Percentiles rank a stretch among this genome's conserved stretches.
Conservation (phyloP, 2,329 filamentous ascomycete genomes). For the Thielaviopsis musarum region DNA sequence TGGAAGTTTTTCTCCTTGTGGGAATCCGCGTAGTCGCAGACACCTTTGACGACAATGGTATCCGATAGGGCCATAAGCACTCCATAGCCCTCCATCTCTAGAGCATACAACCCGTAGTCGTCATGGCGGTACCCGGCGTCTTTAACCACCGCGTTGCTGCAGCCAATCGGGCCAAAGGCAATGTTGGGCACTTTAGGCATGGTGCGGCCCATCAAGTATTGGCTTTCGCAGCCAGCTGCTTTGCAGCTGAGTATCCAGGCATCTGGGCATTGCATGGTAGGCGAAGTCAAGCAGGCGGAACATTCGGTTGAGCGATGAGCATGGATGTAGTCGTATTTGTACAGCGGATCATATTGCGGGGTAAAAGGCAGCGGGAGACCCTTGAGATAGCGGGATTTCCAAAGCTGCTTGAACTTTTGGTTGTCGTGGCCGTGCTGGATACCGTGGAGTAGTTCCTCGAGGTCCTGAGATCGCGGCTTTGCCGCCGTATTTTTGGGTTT, state of each 20-base stretch:
- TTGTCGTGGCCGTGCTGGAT: background rate
- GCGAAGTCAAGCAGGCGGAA: background rate
- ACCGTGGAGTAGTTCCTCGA: background rate
- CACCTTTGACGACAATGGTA: background rate
- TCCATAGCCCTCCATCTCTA: background rate
- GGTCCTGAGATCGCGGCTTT: background rate
- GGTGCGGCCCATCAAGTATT: background rate
- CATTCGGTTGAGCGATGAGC: background rate
- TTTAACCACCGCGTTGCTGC: background rate
- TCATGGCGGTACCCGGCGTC: background rate
- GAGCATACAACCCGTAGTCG: background rate
- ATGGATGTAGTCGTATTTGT: background rate
- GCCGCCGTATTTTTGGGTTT: background rate
- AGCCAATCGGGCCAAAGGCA: background rate
- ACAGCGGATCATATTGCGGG: background rate
- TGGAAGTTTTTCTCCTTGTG: background rate
- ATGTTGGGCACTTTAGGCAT: background rate
- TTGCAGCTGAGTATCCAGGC: background rate
- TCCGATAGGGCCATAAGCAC: background rate
- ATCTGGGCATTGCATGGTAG: background rate
- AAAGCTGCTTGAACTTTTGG: background rate
- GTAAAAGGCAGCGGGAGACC: background rate
- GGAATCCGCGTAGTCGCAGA: background rate
- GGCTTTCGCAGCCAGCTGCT: background rate
- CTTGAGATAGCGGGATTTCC: background rate